Percentiles rank a stretch among this genome's conserved stretches.
These are phyloP conservation scores for Boletus rubroflammeus DNA, from an alignment of 768 basidiomycete genomes.

Conservation along the genomic window DNA sequence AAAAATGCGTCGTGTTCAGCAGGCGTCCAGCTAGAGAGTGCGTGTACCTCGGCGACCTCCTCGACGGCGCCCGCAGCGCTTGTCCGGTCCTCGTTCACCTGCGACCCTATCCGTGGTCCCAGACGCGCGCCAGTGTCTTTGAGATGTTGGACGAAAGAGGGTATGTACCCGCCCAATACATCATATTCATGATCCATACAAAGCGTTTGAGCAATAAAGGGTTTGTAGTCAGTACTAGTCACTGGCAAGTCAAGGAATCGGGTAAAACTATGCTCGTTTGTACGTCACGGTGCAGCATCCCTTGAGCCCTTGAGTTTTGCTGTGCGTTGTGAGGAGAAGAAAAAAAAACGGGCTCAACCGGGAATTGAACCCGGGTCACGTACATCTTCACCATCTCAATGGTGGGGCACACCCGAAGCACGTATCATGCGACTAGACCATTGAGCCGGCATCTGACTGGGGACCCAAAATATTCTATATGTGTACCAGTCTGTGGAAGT, in stretches of 20 bases:
- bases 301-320: slow-evolving; percentile 7
- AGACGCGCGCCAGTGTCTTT: slow-evolving; percentile 24
- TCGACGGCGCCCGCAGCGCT: neutral
- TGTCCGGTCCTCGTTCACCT: neutral
- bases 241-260: slow-evolving; percentile 1
- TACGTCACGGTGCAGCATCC: slow-evolving; percentile 12
- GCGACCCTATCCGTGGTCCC: neutral
- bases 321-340: neutral
- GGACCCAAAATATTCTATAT: neutral
- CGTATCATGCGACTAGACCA: slow-evolving; percentile 38
- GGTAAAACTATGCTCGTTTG: neutral
- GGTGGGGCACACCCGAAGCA: slow-evolving; percentile 31
- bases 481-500: neutral
- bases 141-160: slow-evolving; percentile 26
- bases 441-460: slow-evolving; percentile 26
- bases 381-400: slow-evolving; percentile 31
- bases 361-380: slow-evolving; percentile 38
- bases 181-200: slow-evolving; percentile 16
- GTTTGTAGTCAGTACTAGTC: slow-evolving; percentile 3
- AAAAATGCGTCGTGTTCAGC: slow-evolving; percentile 73
- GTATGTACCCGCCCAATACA: slow-evolving; percentile 22
- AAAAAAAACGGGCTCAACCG: slow-evolving; percentile 27
- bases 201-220: neutral
- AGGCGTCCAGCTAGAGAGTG: slow-evolving; percentile 49
- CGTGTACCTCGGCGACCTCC: neutral